Evolutionary conservation across 2,329 filamentous ascomycete species (phyloP).

Genomic region (Sclerotinia sclerotiorum): DNA sequence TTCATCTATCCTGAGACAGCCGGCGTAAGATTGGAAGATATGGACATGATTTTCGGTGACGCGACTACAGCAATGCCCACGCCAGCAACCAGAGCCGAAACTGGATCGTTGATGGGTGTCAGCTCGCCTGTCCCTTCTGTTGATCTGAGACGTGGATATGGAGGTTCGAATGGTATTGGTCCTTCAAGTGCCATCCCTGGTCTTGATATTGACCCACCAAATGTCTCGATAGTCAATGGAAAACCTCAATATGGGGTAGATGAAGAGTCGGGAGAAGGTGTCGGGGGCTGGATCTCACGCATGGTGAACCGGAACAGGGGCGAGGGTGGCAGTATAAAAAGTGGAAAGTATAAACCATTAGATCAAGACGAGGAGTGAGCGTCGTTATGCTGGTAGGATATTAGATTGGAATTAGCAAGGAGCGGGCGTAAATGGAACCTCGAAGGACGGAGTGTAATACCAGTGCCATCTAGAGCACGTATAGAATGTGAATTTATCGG

Average conservation of each 20-base stretch:
- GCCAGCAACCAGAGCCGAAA: conserved; percentile 73
- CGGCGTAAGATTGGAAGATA: conserved; percentile 92
- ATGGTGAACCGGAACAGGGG: conserved; percentile 57
- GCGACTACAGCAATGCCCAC: conserved; percentile 81
- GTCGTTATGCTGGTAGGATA: conserved; percentile 2
- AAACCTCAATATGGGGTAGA: conserved; percentile 46
- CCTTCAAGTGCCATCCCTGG: conserved; percentile 73
- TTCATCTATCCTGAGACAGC: conserved; percentile 98
- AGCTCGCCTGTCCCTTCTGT: conserved; percentile 79
- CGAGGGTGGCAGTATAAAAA: conserved; percentile 38
- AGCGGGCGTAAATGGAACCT: conserved; percentile 28
- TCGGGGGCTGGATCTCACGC: conserved; percentile 69
- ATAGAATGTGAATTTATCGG: conserved; percentile 18
- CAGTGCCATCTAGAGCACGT: conserved; percentile 23
- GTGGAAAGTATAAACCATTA: conserved; percentile 40
- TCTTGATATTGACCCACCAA: conserved; percentile 77
- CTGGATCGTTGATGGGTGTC: conserved; percentile 75
- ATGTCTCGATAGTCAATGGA: conserved; percentile 53
- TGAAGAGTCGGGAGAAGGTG: conserved; percentile 48
- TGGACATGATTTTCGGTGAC: conserved; percentile 93
- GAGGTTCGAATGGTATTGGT: conserved; percentile 45
- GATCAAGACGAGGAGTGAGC: conserved; percentile 47
- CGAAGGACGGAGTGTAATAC: conserved; percentile 22
- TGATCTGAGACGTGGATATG: conserved; percentile 60
- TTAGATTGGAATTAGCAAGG: conserved; percentile 22